Conservation (phyloP, 2,329 filamentous ascomycete species). For the Aspergillus transmontanensis region DNA sequence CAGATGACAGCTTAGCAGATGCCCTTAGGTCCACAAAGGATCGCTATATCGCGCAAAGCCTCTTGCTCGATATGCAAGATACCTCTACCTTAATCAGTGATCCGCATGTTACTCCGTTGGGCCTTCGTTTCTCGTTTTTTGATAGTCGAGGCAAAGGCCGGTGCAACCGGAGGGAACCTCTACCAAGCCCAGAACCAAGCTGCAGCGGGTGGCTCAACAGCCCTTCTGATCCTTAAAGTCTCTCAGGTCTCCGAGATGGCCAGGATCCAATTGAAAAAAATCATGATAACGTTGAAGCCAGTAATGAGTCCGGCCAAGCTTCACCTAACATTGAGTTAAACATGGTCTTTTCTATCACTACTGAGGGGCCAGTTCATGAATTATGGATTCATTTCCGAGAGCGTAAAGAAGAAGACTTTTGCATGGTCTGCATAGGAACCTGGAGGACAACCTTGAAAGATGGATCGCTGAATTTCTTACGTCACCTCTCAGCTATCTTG, state of each 20-base stretch:
- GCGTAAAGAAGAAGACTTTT: no score
- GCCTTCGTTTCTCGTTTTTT: conserved; percentile 12
- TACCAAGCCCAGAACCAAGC: conserved; percentile 12
- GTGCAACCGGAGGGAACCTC: conserved; percentile 6
- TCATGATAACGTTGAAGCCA: neutral
- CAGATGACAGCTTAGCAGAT: neutral
- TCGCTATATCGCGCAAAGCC: neutral
- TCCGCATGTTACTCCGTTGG: neutral
- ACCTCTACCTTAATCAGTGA: conserved; percentile 7
- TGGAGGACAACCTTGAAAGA: no score
- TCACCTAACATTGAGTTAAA: neutral
- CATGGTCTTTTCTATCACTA: conserved; percentile 10
- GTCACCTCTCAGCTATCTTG: no score
- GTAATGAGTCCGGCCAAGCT: neutral
- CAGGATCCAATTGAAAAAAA: neutral
- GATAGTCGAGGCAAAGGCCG: conserved; percentile 9
- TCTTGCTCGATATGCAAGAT: conserved; percentile 52
- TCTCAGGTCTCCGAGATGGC: neutral
- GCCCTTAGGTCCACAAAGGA: neutral
- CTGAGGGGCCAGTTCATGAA: conserved; percentile 6
- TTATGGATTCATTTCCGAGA: neutral
- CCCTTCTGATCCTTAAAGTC: conserved; percentile 2
- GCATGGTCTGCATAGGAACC: no score
- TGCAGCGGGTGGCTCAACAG: conserved; percentile 6
- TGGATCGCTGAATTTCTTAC: no score